Evolutionary conservation across 345 rosid genomes (phyloP), one percentile per base, ranked within the genome.

Genomic region (Gossypium anomalum): DNA sequence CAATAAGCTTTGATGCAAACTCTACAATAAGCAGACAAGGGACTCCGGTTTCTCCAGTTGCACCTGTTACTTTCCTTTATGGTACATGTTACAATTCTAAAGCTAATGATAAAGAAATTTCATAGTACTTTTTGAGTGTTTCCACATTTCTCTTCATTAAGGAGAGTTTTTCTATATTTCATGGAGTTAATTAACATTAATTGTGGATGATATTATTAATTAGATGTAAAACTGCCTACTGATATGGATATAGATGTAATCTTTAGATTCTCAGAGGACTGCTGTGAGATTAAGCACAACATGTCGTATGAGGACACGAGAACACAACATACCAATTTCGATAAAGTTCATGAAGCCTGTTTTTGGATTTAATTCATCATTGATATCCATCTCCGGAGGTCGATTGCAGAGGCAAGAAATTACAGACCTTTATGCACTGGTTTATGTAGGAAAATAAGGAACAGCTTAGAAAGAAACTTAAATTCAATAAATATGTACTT

Each of bases 341-440:
- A 86, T 94, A 29, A 89, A 87, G 74, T 92, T 94, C 83, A 73
- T 74, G 83, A 89, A 94, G 84, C 97, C 97, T 16, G 93, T 92
- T 22, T 89, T 89, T 73, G 92, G 89, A 19, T 92, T 92, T 82
- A 94, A 92, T 72, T 87, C 97, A n/a, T 89, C 97, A 20, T 74
- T 78, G 73, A 71, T 92, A 78, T 83, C 91, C 27, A 81, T 92
- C 81, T 87, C 91, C 1, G 97, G 97, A 58, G 98, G 97, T 9
- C 84, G 78, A 80, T 78, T 94, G 85, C 86, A 79, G 79, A 91
- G 95, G 98, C 85, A 80, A 85, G 93, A 76, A 48, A 44, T 61
- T 57, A 41, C 65, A 60, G 72, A 70, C 41, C n/a, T 68, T 56
- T 69, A 34, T 71, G 14, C 10, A 11, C 15, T 53, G 16, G 44